These are phyloP conservation scores for Stenogyne calaminthoides DNA, from an alignment of 305 asterid species.

Conservation along the genomic window DNA sequence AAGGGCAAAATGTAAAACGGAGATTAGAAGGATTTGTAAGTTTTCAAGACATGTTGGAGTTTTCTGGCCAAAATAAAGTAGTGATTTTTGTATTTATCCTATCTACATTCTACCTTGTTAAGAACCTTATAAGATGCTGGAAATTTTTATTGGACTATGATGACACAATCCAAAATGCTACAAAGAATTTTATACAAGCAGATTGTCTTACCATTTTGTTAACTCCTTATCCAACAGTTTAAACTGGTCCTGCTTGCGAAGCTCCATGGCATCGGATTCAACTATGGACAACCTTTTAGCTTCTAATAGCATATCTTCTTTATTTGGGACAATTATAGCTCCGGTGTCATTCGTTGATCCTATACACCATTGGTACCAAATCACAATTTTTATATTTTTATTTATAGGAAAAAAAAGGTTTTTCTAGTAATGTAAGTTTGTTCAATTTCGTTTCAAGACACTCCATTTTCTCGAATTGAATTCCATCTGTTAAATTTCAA, in stretches of 20 bases:
- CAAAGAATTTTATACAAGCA: background rate
- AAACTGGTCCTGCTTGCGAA: slow-evolving; percentile 57
- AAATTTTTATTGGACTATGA: background rate
- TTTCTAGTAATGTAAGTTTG: too few species aligned
- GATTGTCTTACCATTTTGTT: slow-evolving; percentile 60
- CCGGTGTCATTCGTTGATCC: slow-evolving; percentile 96
- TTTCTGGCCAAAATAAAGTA: too few species aligned
- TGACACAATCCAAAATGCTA: slow-evolving; percentile 8
- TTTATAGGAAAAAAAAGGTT: too few species aligned
- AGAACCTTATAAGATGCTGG: background rate
- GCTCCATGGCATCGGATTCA: slow-evolving; percentile 59
- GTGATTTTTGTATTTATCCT: background rate
- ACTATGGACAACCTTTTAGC: slow-evolving; percentile 63
- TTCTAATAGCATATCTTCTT: slow-evolving; percentile 66
- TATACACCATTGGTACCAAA: slow-evolving; percentile 28
- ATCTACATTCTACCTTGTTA: background rate
- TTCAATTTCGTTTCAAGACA: too few species aligned
- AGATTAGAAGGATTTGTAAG: too few species aligned
- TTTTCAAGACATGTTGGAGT: too few species aligned
- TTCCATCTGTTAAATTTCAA: too few species aligned
- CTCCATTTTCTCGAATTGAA: too few species aligned
- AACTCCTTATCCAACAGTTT: slow-evolving; percentile 65
- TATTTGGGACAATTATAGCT: slow-evolving; percentile 83
- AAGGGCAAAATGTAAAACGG: too few species aligned
- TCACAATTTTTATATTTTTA: slow-evolving; percentile 3